Evolutionary conservation across 148 eudicot species (phyloP).

Genomic region (Fagopyrum esculentum): DNA sequence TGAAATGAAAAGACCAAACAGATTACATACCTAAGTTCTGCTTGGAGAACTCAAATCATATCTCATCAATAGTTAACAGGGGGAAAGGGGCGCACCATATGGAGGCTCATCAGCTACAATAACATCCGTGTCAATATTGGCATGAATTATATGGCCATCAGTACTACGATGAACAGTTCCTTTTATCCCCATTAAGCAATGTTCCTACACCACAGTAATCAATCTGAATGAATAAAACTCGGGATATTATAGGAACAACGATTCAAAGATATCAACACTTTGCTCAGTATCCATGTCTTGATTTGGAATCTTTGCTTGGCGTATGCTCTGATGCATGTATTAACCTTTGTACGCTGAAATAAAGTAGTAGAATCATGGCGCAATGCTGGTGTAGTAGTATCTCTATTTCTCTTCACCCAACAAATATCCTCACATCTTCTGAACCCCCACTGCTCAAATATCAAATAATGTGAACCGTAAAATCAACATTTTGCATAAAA

Average conservation of each 20-base stretch:
- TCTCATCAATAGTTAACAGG: neutral
- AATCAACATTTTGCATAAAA: neutral
- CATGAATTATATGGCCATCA: slow-evolving; percentile 97
- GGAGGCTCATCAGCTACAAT: slow-evolving; percentile 97
- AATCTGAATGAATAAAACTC: no score
- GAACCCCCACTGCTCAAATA: slow-evolving; percentile 78
- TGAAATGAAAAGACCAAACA: slow-evolving; percentile 24
- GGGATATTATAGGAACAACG: neutral
- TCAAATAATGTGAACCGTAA: neutral
- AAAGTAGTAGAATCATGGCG: slow-evolving; percentile 97
- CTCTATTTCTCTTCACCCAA: slow-evolving; percentile 97
- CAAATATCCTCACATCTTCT: slow-evolving; percentile 98
- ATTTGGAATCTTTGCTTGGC: neutral
- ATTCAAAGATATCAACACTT: neutral
- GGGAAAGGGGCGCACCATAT: slow-evolving; percentile 46
- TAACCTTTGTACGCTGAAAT: slow-evolving; percentile 91
- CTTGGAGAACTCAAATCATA: neutral
- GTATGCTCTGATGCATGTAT: neutral
- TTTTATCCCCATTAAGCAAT: slow-evolving; percentile 97
- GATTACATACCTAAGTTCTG: neutral
- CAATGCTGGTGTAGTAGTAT: slow-evolving; percentile 65
- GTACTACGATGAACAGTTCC: slow-evolving; percentile 97
- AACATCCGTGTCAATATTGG: slow-evolving; percentile 95
- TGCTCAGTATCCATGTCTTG: neutral
- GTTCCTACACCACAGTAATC: slow-evolving; percentile 50